phyloP scores from a whole-genome alignment of 441 rosid species.

The Eutrema salsugineum region DNA sequence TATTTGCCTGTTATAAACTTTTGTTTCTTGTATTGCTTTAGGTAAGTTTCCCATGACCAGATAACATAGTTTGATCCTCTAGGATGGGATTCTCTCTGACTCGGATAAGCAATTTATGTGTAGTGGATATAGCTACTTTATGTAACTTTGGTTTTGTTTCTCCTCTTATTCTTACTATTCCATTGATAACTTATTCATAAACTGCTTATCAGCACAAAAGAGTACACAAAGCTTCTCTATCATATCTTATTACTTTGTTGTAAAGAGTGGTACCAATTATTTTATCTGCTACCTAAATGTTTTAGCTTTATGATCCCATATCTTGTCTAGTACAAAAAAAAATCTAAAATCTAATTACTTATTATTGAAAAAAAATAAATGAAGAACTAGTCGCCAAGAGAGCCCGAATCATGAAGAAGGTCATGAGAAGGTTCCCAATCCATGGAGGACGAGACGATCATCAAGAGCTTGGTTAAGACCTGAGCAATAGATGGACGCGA shows the following conservation, averaged over 20 bases:
- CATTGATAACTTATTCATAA: too few species aligned
- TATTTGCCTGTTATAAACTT: not conserved
- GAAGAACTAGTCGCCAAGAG: constrained; percentile 26
- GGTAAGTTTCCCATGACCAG: not conserved
- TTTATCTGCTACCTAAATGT: not conserved
- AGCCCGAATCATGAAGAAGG: constrained; percentile 41
- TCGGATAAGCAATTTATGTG: too few species aligned
- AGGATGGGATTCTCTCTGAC: too few species aligned
- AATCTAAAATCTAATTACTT: not conserved
- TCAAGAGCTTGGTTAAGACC: constrained; percentile 51
- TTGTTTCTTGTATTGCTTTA: not conserved
- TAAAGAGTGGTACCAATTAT: not conserved
- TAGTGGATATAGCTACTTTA: too few species aligned
- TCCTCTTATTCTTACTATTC: too few species aligned
- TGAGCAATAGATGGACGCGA: constrained; percentile 58
- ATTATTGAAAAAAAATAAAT: too few species aligned
- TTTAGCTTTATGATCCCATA: not conserved
- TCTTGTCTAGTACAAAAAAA: not conserved
- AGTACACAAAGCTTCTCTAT: not conserved
- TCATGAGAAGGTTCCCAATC: constrained; percentile 93
- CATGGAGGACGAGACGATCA: constrained; percentile 64
- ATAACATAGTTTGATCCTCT: too few species aligned
- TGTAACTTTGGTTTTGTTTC: too few species aligned
- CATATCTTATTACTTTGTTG: constrained; percentile 13
- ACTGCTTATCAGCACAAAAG: too few species aligned